phyloP scores from a whole-genome alignment of 2,329 filamentous ascomycete genomes.

The Herpotrichia juniperi region DNA sequence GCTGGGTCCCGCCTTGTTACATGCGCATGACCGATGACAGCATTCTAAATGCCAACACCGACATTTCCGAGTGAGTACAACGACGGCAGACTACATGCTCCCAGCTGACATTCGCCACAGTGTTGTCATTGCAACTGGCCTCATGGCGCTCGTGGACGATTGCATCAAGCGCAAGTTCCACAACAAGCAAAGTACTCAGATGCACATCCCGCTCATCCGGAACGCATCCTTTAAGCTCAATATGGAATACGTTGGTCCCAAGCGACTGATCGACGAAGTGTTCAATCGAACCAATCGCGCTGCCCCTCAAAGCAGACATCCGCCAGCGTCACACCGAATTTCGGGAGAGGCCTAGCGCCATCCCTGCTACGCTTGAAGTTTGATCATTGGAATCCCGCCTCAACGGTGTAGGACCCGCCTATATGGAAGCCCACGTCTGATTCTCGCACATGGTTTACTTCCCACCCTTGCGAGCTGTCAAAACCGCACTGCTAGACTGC shows the following conservation, averaged over 20 bases:
- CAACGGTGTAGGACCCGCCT: slow-evolving; percentile 15
- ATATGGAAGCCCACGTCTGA: slow-evolving; percentile 23
- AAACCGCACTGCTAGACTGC: slow-evolving; percentile 26
- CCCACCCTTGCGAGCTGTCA: slow-evolving; percentile 24
- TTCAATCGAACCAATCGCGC: slow-evolving; percentile 57
- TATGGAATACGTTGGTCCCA: slow-evolving; percentile 67
- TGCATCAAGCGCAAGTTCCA: slow-evolving; percentile 83
- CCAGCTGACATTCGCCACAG: slow-evolving; percentile 54
- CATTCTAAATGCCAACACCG: slow-evolving; percentile 72
- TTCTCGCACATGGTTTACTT: slow-evolving; percentile 32
- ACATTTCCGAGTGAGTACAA: slow-evolving; percentile 81
- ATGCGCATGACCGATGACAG: slow-evolving; percentile 85
- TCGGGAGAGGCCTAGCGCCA: slow-evolving; percentile 15
- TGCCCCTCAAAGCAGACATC: slow-evolving; percentile 29
- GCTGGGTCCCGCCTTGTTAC: slow-evolving; percentile 88
- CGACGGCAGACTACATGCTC: slow-evolving; percentile 6
- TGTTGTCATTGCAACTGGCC: slow-evolving; percentile 86
- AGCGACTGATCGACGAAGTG: slow-evolving; percentile 67
- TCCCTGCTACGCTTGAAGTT: slow-evolving; percentile 9
- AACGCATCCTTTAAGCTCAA: slow-evolving; percentile 60
- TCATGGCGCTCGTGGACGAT: slow-evolving; percentile 88
- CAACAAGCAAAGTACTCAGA: slow-evolving; percentile 57
- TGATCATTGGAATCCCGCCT: slow-evolving; percentile 20
- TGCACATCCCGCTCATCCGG: slow-evolving; percentile 59
- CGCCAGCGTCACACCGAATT: slow-evolving; percentile 32